phyloP scores from a whole-genome alignment of 768 basidiomycete genomes.

The Rhodotorula babjevae region DNA sequence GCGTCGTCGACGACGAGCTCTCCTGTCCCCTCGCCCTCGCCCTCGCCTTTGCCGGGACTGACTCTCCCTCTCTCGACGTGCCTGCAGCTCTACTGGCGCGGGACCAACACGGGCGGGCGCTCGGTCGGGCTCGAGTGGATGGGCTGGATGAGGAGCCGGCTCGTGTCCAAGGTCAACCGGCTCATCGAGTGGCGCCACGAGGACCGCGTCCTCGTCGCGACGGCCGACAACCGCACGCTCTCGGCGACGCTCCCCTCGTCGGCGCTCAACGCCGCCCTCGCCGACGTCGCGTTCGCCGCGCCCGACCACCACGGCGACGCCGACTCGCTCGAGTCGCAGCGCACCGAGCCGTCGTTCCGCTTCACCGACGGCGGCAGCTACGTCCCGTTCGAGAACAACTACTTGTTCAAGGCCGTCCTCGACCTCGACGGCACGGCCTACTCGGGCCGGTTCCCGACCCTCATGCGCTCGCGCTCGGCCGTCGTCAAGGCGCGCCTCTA shows the following conservation, averaged over 20 bases:
- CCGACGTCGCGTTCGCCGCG: slow-evolving; percentile 12
- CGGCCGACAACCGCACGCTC: neutral
- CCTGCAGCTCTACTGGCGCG: slow-evolving; percentile 23
- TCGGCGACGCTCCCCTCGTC: neutral
- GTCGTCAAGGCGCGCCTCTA: slow-evolving; percentile 6
- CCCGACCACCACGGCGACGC: slow-evolving; percentile 14
- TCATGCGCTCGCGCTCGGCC: slow-evolving; percentile 4
- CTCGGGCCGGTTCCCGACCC: slow-evolving; percentile 18
- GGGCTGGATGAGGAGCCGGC: slow-evolving; percentile 18
- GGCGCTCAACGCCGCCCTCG: slow-evolving; percentile 6
- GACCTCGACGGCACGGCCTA: slow-evolving; percentile 28
- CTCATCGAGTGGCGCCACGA: slow-evolving; percentile 15
- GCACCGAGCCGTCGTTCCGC: slow-evolving; percentile 16
- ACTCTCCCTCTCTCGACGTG: neutral
- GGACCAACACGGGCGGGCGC: slow-evolving; percentile 21
- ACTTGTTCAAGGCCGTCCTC: slow-evolving; percentile 11
- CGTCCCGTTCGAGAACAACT: slow-evolving; percentile 13
- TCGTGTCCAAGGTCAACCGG: slow-evolving; percentile 11
- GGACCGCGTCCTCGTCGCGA: slow-evolving; percentile 6
- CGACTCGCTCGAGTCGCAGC: slow-evolving; percentile 1
- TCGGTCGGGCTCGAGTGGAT: slow-evolving; percentile 9
- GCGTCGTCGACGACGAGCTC: neutral
- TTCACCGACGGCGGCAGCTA: neutral
- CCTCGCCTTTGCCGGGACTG: too few species aligned
- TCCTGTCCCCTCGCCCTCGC: neutral